Evolutionary conservation across 1,139 yeast species (phyloP).

Genomic region (Suhomyces terraborum): DNA sequence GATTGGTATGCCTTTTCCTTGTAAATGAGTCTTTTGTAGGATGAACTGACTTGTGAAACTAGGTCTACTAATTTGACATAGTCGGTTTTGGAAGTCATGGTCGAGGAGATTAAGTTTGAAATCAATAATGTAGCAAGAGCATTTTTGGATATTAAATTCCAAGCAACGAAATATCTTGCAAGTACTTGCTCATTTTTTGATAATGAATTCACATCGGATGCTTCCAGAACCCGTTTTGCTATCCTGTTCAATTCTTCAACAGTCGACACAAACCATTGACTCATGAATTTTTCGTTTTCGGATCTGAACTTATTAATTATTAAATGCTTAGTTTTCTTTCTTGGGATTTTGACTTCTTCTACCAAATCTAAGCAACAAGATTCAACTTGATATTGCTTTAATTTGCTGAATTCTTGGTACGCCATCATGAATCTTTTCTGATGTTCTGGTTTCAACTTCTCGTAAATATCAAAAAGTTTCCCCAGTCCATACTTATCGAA

Average conservation of each 20-base stretch:
- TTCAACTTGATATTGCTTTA: slow-evolving; percentile 32
- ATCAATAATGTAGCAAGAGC: slow-evolving; percentile 26
- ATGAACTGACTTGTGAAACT: slow-evolving; percentile 16
- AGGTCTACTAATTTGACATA: slow-evolving; percentile 21
- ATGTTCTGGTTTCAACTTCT: slow-evolving; percentile 15
- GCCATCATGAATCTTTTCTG: slow-evolving; percentile 22
- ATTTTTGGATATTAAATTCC: slow-evolving; percentile 23
- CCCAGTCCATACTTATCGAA: slow-evolving; percentile 14
- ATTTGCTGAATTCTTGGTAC: slow-evolving; percentile 27
- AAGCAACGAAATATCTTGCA: slow-evolving; percentile 20
- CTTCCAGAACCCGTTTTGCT: slow-evolving; percentile 5
- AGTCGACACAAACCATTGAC: slow-evolving; percentile 19
- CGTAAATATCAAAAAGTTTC: slow-evolving; percentile 24
- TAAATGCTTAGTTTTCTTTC: slow-evolving; percentile 9
- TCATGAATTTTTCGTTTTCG: slow-evolving; percentile 14
- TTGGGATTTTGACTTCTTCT: slow-evolving; percentile 14
- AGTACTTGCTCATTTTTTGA: slow-evolving; percentile 19
- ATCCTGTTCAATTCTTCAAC: slow-evolving; percentile 10
- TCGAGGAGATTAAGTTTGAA: slow-evolving; percentile 24
- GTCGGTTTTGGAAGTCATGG: slow-evolving; percentile 22
- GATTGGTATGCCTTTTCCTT: slow-evolving; percentile 15
- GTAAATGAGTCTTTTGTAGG: slow-evolving; percentile 20
- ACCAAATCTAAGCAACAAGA: slow-evolving; percentile 23
- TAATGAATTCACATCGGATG: background rate
- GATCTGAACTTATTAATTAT: slow-evolving; percentile 13